phyloP scores from a whole-genome alignment of 1,284 basidiomycete species.

The Cutaneotrichosporon sp. region DNA sequence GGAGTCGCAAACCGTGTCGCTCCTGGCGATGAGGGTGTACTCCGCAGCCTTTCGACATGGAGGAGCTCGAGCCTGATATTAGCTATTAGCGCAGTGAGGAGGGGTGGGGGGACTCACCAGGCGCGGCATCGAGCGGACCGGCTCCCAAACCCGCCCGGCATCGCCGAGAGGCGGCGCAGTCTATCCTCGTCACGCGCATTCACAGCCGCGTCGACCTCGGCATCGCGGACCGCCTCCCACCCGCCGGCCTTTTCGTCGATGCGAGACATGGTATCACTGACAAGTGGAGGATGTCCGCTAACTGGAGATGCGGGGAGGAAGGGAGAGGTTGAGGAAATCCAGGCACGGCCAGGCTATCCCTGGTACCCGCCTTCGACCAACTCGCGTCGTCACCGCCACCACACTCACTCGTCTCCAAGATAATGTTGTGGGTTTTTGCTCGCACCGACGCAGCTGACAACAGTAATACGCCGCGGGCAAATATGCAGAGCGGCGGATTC shows the following conservation, averaged over 20 bases:
- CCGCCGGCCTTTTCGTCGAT: constrained; percentile 8
- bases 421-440: constrained; percentile 38
- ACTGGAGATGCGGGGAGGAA: not conserved
- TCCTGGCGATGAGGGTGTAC: not conserved
- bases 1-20: constrained; percentile 1
- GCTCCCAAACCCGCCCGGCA: constrained; percentile 50
- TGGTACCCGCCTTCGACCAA: not conserved
- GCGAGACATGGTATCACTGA: not conserved
- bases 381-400: constrained; percentile 11
- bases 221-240: constrained; percentile 39
- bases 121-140: constrained; percentile 36
- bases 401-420: constrained; percentile 1
- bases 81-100: not conserved
- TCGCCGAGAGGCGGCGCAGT: constrained; percentile 39
- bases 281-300: not conserved
- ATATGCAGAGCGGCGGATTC: constrained; percentile 18
- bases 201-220: constrained; percentile 36
- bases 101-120: constrained; percentile 35
- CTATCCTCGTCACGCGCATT: constrained; percentile 33
- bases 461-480: constrained; percentile 41
- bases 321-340: not conserved
- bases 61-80: constrained; percentile 34
- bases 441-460: not conserved
- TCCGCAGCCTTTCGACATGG: constrained; percentile 15
- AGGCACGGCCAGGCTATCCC: not conserved